Conservation (phyloP, 2,329 filamentous ascomycete species). For the Raffaelea albimanens region DNA sequence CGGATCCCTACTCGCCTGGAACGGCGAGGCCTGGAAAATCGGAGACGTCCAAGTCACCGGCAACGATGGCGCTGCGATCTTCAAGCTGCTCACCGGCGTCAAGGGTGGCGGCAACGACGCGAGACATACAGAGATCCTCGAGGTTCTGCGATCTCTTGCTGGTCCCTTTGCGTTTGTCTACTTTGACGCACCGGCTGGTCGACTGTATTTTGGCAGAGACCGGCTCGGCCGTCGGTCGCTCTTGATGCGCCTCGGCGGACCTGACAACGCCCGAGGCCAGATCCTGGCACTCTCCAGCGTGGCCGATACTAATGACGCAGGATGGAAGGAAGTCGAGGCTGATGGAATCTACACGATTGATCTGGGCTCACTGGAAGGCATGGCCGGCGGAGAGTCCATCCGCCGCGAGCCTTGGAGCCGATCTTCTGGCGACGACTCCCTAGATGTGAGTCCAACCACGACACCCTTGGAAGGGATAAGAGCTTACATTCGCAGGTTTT, state of each 20-base stretch:
- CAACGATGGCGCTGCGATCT: constrained; percentile 71
- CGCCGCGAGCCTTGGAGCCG: not conserved
- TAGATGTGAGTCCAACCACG: constrained; percentile 23
- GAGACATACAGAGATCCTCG: constrained; percentile 17
- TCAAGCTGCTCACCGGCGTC: constrained; percentile 46
- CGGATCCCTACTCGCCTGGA: constrained; percentile 80
- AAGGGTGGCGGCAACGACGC: constrained; percentile 16
- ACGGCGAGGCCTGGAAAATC: constrained; percentile 89
- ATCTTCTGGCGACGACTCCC: too few species aligned
- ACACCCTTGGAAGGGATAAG: not conserved
- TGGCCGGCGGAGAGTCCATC: not conserved
- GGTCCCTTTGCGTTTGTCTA: constrained; percentile 90
- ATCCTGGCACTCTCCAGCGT: constrained; percentile 61
- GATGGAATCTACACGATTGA: constrained; percentile 69
- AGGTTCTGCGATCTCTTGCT: constrained; percentile 51
- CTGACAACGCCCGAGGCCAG: constrained; percentile 25
- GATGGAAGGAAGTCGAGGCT: constrained; percentile 75
- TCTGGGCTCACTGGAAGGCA: constrained; percentile 23
- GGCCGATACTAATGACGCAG: constrained; percentile 38
- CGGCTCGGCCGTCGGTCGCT: constrained; percentile 80
- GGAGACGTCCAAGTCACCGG: constrained; percentile 45
- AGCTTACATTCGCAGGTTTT: constrained; percentile 40
- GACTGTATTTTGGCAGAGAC: constrained; percentile 77
- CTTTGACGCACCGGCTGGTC: constrained; percentile 52
- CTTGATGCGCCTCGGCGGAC: constrained; percentile 35